Conservation (phyloP, 2,329 filamentous ascomycete genomes). For the Fusarium penzigii region DNA sequence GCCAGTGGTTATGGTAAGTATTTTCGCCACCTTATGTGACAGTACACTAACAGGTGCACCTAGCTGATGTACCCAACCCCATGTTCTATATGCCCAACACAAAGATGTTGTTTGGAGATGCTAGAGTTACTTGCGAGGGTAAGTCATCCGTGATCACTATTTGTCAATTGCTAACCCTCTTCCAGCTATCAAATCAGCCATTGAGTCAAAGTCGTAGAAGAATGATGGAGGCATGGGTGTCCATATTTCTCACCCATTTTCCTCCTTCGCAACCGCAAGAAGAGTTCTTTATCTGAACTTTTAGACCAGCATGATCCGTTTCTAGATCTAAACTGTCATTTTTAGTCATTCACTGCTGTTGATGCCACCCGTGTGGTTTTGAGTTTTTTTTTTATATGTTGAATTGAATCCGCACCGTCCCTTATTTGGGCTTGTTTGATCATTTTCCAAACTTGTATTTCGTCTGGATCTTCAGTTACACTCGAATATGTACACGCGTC, state of each 20-base stretch:
- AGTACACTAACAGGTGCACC: slow-evolving; percentile 34
- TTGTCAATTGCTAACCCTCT: slow-evolving; percentile 22
- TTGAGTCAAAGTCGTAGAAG: slow-evolving; percentile 36
- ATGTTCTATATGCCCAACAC: slow-evolving; percentile 93
- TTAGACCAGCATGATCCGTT: neutral
- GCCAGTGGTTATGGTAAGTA: slow-evolving; percentile 77
- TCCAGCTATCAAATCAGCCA: slow-evolving; percentile 43
- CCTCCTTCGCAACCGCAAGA: neutral
- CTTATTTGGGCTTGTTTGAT: slow-evolving; percentile 4
- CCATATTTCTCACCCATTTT: neutral
- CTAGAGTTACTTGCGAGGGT: slow-evolving; percentile 81
- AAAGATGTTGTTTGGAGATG: slow-evolving; percentile 91
- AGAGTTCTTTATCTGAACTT: neutral
- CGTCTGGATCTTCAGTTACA: slow-evolving; percentile 20
- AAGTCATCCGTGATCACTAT: slow-evolving; percentile 30
- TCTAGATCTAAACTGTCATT: neutral
- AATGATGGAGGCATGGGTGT: neutral
- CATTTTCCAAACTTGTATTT: slow-evolving; percentile 12
- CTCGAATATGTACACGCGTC: slow-evolving; percentile 32
- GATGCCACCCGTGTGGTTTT: neutral
- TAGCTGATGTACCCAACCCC: slow-evolving; percentile 83
- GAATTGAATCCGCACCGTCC: slow-evolving; percentile 13
- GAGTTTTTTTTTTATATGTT: slow-evolving; percentile 3
- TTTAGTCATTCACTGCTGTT: slow-evolving; percentile 6
- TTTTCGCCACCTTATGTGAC: neutral